phyloP scores from a whole-genome alignment of 73 alveolate genomes.

The Blepharisma japonicum region DNA sequence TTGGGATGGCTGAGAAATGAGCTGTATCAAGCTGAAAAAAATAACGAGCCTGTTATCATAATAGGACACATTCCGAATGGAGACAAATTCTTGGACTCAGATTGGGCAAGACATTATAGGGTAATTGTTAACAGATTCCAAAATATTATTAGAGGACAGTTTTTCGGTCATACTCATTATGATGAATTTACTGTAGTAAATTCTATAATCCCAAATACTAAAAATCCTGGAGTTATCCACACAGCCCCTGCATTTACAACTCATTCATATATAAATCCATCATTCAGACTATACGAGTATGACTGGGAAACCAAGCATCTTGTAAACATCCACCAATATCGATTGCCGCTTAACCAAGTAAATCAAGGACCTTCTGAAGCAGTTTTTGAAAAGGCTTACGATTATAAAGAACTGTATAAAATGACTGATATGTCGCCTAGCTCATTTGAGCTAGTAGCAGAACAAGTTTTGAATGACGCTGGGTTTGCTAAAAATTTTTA shows the following conservation, averaged over 20 bases:
- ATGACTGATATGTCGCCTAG: constrained; percentile 15
- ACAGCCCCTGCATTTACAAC: not conserved
- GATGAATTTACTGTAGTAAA: constrained; percentile 12
- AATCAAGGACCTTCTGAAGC: not conserved
- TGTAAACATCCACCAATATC: not conserved
- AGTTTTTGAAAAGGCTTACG: not conserved
- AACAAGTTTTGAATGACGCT: too few relatives aligned
- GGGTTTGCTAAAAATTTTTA: too few relatives aligned
- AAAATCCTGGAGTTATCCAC: not conserved
- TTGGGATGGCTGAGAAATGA: not conserved
- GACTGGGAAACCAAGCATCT: not conserved
- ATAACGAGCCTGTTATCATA: not conserved
- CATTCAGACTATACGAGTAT: not conserved
- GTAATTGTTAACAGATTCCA: constrained; percentile 12
- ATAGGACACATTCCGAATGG: constrained; percentile 19
- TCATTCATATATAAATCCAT: not conserved
- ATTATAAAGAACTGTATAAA: not conserved
- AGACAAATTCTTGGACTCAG: not conserved
- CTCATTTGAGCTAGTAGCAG: not conserved
- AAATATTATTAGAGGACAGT: constrained; percentile 27
- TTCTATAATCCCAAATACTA: not conserved
- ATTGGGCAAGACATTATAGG: constrained; percentile 12
- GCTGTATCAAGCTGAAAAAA: constrained; percentile 10
- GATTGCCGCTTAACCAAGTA: not conserved
- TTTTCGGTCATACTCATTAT: constrained; percentile 12